Percentiles rank a stretch among this genome's conserved stretches.
phyloP scores from a whole-genome alignment of 495 filamentous ascomycete species.

The Diplogelasinospora grovesii region DNA sequence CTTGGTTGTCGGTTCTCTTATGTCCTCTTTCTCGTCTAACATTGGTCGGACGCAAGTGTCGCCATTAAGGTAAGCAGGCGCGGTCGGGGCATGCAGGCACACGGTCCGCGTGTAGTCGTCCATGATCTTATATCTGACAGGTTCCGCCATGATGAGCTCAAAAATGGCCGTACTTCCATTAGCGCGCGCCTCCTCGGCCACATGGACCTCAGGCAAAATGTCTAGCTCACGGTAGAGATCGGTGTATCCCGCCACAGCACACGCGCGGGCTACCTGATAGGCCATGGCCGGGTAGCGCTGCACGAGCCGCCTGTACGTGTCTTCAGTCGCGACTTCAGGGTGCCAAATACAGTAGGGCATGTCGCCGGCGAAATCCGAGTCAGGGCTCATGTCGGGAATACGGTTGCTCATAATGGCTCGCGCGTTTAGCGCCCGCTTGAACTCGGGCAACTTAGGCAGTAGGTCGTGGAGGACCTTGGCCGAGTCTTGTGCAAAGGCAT shows the following conservation, averaged over 20 bases:
- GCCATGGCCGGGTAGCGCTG: constrained; percentile 10
- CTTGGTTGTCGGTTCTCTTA: too few species aligned
- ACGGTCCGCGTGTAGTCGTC: constrained; percentile 11
- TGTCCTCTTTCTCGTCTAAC: background rate
- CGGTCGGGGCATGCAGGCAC: constrained; percentile 1
- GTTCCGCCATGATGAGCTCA: constrained; percentile 7
- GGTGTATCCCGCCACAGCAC: constrained; percentile 16
- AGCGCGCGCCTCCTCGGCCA: constrained; percentile 18
- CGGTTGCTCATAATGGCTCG: too few species aligned
- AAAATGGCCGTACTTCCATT: constrained; percentile 9
- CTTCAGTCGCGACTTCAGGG: constrained; percentile 28
- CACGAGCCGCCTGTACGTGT: constrained; percentile 25
- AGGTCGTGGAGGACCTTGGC: too few species aligned
- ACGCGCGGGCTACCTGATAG: constrained; percentile 15
- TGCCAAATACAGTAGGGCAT: constrained; percentile 41
- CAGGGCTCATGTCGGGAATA: constrained; percentile 25
- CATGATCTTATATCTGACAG: constrained; percentile 11
- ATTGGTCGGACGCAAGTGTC: constrained; percentile 11
- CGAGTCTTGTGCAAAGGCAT: too few species aligned
- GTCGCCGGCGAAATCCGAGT: constrained; percentile 13
- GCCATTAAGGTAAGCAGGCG: constrained; percentile 10
- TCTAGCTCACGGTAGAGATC: constrained; percentile 12
- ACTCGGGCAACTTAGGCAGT: too few species aligned
- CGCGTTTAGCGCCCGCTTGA: too few species aligned
- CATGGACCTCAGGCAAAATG: constrained; percentile 13